Evolutionary conservation across 495 filamentous ascomycete species (phyloP).

Genomic region (Terfezia boudieri): DNA sequence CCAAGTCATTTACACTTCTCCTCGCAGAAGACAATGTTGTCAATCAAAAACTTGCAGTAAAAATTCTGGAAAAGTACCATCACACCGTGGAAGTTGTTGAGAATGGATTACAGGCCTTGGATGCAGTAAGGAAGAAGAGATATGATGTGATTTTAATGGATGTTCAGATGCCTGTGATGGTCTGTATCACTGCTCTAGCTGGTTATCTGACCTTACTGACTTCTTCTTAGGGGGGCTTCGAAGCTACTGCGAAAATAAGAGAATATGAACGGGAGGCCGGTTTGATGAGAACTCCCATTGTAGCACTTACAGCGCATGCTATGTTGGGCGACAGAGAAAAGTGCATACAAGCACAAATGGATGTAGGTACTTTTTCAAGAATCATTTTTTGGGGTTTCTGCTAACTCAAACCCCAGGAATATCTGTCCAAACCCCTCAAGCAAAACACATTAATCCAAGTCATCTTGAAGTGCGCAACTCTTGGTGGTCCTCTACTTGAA

Average conservation of each 20-base stretch:
- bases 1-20: conserved; percentile 85
- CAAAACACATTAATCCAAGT: conserved; percentile 98
- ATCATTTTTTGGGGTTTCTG: not conserved
- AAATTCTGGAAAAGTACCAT: conserved; percentile 95
- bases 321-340: conserved; percentile 98
- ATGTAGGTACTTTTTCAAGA: conserved; percentile 18
- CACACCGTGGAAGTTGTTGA: conserved; percentile 90
- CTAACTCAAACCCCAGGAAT: conserved; percentile 33
- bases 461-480: conserved; percentile 82
- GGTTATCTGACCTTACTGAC: not conserved
- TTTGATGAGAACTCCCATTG: conserved; percentile 72
- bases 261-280: conserved; percentile 69
- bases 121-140: conserved; percentile 66
- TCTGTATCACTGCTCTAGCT: conserved; percentile 13
- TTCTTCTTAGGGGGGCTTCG: conserved; percentile 57
- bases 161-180: conserved; percentile 98
- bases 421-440: conserved; percentile 91
- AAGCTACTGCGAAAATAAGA: conserved; percentile 89
- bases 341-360: conserved; percentile 97
- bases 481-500: conserved; percentile 73
- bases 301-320: conserved; percentile 91
- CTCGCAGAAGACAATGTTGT: conserved; percentile 96
- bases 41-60: conserved; percentile 88
- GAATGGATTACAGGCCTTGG: conserved; percentile 80
- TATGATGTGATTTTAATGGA: conserved; percentile 98